Percentiles rank a stretch among this genome's conserved stretches.
Evolutionary conservation across 805 yeast genomes (phyloP).

Genomic region (Wickerhamiella allomyrinae): DNA sequence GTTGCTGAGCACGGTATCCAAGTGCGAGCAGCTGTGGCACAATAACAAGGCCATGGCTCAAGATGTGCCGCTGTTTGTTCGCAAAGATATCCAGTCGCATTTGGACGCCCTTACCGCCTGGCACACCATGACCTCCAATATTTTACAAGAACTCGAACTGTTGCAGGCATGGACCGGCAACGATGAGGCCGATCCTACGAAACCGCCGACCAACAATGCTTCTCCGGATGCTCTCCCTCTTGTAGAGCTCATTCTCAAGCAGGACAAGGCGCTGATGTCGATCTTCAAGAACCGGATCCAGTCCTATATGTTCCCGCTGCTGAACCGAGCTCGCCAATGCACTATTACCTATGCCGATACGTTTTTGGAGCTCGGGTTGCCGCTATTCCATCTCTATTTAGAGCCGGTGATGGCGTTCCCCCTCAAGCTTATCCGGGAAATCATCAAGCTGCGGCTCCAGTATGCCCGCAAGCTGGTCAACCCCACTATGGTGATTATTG

Average conservation of each 20-base stretch:
- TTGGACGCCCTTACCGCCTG: constrained; percentile 74
- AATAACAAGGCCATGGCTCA: constrained; percentile 60
- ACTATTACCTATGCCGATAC: constrained; percentile 45
- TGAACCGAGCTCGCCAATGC: constrained; percentile 64
- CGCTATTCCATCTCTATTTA: constrained; percentile 43
- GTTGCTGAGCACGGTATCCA: constrained; percentile 46
- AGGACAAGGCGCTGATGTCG: constrained; percentile 31
- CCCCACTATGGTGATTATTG: constrained; percentile 92
- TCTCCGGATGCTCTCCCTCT: constrained; percentile 55
- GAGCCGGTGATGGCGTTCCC: constrained; percentile 63
- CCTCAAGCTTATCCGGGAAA: constrained; percentile 60
- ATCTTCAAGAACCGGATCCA: constrained; percentile 59
- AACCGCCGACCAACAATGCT: constrained; percentile 24
- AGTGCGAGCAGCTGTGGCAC: constrained; percentile 65
- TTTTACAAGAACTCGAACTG: constrained; percentile 44
- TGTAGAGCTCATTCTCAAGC: constrained; percentile 68
- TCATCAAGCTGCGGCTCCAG: constrained; percentile 54
- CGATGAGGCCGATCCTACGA: constrained; percentile 53
- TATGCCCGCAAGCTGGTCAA: constrained; percentile 67
- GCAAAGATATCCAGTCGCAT: constrained; percentile 47
- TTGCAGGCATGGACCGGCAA: constrained; percentile 75
- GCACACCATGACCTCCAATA: constrained; percentile 59
- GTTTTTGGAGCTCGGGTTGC: constrained; percentile 57
- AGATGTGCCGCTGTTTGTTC: constrained; percentile 59
- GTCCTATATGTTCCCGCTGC: constrained; percentile 62